phyloP scores from a whole-genome alignment of 108 stramenopile genomes.

The Seminavis robusta region DNA sequence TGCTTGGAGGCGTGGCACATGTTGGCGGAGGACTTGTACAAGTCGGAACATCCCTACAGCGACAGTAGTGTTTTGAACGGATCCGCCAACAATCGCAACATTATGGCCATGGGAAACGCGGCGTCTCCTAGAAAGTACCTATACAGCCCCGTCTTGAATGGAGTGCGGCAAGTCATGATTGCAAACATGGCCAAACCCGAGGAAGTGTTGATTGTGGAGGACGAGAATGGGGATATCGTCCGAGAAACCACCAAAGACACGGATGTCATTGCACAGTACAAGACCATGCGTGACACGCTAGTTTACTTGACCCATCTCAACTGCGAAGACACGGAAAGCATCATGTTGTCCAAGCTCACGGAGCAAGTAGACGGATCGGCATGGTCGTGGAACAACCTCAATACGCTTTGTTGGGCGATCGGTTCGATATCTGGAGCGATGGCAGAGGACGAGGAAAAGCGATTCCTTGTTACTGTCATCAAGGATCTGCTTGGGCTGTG shows the following conservation, averaged over 20 bases:
- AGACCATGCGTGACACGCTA: conserved; percentile 97
- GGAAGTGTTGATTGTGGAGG: conserved; percentile 99
- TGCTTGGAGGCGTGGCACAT: conserved; percentile 98
- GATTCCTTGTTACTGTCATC: conserved; percentile 98
- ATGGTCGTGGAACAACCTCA: conserved; percentile 93
- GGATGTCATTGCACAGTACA: conserved; percentile 99
- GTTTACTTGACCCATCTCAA: conserved; percentile 99
- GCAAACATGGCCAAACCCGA: conserved; percentile 99
- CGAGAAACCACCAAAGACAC: conserved; percentile 97
- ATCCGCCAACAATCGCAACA: conserved; percentile 36
- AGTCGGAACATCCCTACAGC: conserved; percentile 45
- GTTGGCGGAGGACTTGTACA: conserved; percentile 95
- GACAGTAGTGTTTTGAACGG: conserved; percentile 27
- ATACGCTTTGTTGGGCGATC: conserved; percentile 99
- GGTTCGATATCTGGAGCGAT: conserved; percentile 99
- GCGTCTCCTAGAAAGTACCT: conserved; percentile 55
- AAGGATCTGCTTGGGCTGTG: conserved; percentile 96
- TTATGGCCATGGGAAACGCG: too few relatives aligned
- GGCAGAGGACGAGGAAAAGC: conserved; percentile 98
- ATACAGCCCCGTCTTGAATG: conserved; percentile 84
- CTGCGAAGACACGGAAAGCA: conserved; percentile 95
- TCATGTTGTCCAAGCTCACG: conserved; percentile 97
- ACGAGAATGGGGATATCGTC: conserved; percentile 98
- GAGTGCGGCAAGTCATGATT: conserved; percentile 95
- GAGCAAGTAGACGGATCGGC: conserved; percentile 90